Conservation (phyloP, 495 filamentous ascomycete species). For the Xylaria curta region DNA sequence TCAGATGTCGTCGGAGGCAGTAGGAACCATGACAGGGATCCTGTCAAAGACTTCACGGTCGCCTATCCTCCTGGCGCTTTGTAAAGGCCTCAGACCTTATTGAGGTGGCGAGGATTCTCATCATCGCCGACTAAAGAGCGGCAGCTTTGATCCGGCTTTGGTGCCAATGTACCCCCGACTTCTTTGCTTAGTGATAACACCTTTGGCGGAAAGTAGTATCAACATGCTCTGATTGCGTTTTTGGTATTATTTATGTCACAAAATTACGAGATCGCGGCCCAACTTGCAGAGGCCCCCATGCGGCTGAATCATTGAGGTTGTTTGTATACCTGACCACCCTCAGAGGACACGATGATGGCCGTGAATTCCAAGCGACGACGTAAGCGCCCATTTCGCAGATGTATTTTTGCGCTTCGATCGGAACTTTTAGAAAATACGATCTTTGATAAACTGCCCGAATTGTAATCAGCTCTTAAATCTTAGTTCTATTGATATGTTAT, state of each 20-base stretch:
- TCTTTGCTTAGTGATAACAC: neutral
- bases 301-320: neutral
- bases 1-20: neutral
- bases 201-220: neutral
- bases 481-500: neutral
- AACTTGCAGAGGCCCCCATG: neutral
- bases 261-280: neutral
- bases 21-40: neutral
- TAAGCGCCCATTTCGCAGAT: neutral
- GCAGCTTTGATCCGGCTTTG: neutral
- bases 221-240: neutral
- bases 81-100: neutral
- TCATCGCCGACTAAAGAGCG: neutral
- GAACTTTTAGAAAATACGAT: neutral
- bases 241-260: neutral
- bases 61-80: neutral
- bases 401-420: neutral
- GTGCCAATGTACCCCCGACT: neutral
- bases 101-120: neutral
- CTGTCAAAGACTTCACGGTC: neutral
- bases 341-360: neutral
- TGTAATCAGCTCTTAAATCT: too few relatives aligned
- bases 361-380: neutral
- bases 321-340: neutral
- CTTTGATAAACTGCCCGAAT: neutral